Percentiles rank a stretch among this genome's conserved stretches.
phyloP scores from a whole-genome alignment of 371 early-diverging fungal genomes.

The Mucor indicus region DNA sequence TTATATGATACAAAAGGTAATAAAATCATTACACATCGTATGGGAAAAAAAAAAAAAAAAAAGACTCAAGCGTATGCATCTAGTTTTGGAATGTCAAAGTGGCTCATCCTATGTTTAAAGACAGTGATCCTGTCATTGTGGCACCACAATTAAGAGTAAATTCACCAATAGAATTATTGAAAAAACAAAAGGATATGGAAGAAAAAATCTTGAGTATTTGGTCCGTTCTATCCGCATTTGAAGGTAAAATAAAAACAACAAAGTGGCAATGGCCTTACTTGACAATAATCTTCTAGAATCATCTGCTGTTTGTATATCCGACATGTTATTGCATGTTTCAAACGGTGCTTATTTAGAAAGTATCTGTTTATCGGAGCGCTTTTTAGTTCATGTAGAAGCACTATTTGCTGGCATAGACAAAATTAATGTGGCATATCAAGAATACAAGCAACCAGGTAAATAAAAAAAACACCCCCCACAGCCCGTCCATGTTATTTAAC shows the following conservation, averaged over 20 bases:
- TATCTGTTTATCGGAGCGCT: slow-evolving; percentile 82
- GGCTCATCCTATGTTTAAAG: slow-evolving; percentile 22
- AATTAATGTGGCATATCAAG: slow-evolving; percentile 23
- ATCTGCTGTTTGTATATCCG: slow-evolving; percentile 94
- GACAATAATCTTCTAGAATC: slow-evolving; percentile 58
- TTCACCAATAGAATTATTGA: slow-evolving; percentile 16
- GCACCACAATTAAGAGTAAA: too few species aligned
- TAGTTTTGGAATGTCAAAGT: slow-evolving; percentile 77
- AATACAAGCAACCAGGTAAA: slow-evolving; percentile 33
- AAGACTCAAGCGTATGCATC: too few species aligned
- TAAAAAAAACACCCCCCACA: neutral
- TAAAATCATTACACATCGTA: neutral
- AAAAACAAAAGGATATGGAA: slow-evolving; percentile 47
- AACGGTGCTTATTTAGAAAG: slow-evolving; percentile 82
- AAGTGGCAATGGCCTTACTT: too few species aligned
- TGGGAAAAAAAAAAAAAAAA: too few species aligned
- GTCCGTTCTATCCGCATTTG: slow-evolving; percentile 87
- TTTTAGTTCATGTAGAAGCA: slow-evolving; percentile 91
- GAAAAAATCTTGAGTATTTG: slow-evolving; percentile 86
- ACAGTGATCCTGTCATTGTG: slow-evolving; percentile 6
- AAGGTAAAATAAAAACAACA: too few species aligned
- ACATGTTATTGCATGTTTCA: slow-evolving; percentile 94
- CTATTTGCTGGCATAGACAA: slow-evolving; percentile 87
- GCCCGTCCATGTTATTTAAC: neutral
- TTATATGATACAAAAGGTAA: slow-evolving; percentile 92